phyloP scores from a whole-genome alignment of 768 basidiomycete genomes.

The Galerina marginata region DNA sequence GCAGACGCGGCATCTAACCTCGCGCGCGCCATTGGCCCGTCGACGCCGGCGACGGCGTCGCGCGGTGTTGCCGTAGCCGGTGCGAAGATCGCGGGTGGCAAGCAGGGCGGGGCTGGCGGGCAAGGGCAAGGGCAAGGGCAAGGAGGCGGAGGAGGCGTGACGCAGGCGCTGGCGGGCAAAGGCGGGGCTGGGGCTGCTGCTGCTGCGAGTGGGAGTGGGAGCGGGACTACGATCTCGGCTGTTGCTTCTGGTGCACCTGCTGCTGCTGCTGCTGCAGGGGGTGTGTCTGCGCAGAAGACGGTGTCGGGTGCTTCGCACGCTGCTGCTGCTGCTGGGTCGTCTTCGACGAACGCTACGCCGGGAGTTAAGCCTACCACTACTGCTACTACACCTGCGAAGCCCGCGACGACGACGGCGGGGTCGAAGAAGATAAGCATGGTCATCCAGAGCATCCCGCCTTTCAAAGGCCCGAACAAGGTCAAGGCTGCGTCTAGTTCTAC shows the following conservation, averaged over 20 bases:
- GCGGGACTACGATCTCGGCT: slow-evolving; percentile 3
- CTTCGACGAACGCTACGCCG: background rate
- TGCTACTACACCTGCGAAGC: background rate
- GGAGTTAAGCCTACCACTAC: background rate
- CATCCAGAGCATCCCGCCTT: slow-evolving; percentile 91
- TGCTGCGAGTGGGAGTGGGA: slow-evolving; percentile 21
- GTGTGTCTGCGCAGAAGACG: too few relatives aligned
- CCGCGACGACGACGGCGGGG: slow-evolving; percentile 35
- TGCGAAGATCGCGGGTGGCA: slow-evolving; percentile 33
- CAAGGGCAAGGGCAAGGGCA: slow-evolving; percentile 8
- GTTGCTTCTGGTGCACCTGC: background rate
- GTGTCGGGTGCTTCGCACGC: too few relatives aligned
- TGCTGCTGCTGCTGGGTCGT: slow-evolving; percentile 8
- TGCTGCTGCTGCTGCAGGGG: background rate
- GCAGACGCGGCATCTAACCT: slow-evolving; percentile 68
- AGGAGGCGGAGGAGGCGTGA: slow-evolving; percentile 4
- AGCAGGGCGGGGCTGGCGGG: slow-evolving; percentile 2
- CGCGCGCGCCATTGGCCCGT: slow-evolving; percentile 74
- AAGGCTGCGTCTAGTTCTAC: slow-evolving; percentile 19
- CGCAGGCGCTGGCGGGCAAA: slow-evolving; percentile 17
- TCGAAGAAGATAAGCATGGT: slow-evolving; percentile 71
- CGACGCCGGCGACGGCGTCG: slow-evolving; percentile 56
- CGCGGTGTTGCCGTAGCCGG: slow-evolving; percentile 44
- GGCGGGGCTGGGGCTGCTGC: slow-evolving; percentile 17
- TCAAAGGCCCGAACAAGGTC: slow-evolving; percentile 60